Conservation (phyloP, 176 grass and related monocot genomes). For the Olyra latifolia region DNA sequence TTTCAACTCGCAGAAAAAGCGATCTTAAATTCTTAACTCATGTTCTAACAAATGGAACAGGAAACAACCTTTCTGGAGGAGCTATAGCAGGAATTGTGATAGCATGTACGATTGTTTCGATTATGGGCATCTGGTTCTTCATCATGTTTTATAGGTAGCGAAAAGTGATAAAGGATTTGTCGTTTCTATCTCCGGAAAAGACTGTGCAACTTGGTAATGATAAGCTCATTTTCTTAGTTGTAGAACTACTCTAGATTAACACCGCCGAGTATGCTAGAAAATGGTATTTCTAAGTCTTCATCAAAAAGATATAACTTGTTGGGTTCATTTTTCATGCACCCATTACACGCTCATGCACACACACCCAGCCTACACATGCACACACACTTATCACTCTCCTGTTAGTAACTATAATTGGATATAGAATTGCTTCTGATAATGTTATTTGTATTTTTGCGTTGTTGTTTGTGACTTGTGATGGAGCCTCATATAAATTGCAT, state of each 20-base stretch:
- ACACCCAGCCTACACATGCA: not conserved
- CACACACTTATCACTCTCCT: not conserved
- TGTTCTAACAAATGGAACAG: constrained; percentile 6
- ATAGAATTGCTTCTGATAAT: not conserved
- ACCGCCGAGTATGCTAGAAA: not conserved
- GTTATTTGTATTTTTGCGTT: not conserved
- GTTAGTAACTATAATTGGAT: not conserved
- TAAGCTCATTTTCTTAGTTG: not conserved
- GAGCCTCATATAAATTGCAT: not conserved
- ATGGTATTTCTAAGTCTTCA: not conserved
- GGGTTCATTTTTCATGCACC: not conserved
- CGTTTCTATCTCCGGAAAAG: constrained; percentile 60
- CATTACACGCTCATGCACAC: not conserved
- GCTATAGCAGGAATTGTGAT: constrained; percentile 66
- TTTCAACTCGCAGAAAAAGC: constrained; percentile 28
- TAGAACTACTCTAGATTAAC: not conserved
- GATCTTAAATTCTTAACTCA: constrained; percentile 15
- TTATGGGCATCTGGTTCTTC: constrained; percentile 31
- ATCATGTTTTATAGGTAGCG: constrained; percentile 57
- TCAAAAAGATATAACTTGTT: not conserved
- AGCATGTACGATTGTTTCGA: constrained; percentile 37
- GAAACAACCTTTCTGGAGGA: constrained; percentile 37
- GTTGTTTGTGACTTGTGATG: not conserved
- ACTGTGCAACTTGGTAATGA: constrained; percentile 50
- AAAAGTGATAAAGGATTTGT: constrained; percentile 43